Evolutionary conservation across 306 rosid genomes (phyloP).

Genomic region (Lathyrus aphaca): DNA sequence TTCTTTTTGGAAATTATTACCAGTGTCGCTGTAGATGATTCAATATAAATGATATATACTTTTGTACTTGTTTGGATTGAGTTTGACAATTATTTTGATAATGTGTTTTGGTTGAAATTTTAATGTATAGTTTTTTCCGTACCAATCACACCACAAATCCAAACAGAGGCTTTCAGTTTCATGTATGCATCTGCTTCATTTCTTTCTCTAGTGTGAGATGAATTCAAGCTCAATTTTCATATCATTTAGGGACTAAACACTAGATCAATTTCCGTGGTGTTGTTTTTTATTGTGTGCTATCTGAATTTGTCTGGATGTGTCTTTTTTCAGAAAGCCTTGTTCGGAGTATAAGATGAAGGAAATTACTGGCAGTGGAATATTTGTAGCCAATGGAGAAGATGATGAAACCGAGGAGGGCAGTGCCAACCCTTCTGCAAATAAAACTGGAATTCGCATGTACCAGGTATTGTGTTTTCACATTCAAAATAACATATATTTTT

Average conservation of each 20-base stretch:
- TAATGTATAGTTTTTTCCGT: not conserved
- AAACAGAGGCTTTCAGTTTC: not conserved
- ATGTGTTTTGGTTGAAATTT: not conserved
- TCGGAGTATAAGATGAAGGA: slow-evolving; percentile 95
- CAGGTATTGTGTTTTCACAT: slow-evolving; percentile 61
- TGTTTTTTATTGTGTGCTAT: not conserved
- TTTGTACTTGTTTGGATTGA: not conserved
- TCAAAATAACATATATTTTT: slow-evolving; percentile 4
- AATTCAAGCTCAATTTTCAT: not conserved
- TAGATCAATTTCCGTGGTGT: not conserved
- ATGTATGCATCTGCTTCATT: not conserved
- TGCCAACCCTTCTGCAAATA: slow-evolving; percentile 58
- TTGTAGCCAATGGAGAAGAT: slow-evolving; percentile 62
- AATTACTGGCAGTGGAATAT: slow-evolving; percentile 98
- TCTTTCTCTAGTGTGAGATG: not conserved
- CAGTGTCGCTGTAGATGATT: not conserved
- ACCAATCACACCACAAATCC: not conserved
- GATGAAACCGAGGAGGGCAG: slow-evolving; percentile 64
- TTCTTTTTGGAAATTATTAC: too few species aligned
- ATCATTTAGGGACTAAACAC: not conserved
- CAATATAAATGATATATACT: not conserved
- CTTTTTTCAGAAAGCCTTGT: slow-evolving; percentile 80
- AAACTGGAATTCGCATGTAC: slow-evolving; percentile 84
- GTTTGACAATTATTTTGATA: not conserved
- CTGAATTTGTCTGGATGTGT: slow-evolving; percentile 39